Evolutionary conservation across 1,139 yeast genomes (phyloP), one percentile per base, ranked within the genome.

Genomic region (Wickerhamomyces sp.): DNA sequence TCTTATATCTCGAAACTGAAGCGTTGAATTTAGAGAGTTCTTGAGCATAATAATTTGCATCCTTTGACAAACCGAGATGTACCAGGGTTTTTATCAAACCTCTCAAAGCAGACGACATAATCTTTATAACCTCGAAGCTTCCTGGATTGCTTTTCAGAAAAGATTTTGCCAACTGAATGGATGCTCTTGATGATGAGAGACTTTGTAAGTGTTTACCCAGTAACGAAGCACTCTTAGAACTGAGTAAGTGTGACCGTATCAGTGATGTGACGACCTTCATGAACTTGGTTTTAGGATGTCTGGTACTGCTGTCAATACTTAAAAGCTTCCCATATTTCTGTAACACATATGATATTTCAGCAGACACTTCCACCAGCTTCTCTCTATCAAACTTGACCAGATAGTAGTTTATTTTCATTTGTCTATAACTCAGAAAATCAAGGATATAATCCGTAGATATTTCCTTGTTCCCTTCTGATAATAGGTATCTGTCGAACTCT

Each of bases 61-160:
- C 87, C 51, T 76, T 76, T 0, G 80, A 66, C 3, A 79, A 55
- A 0, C 89, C 88, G 39, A 79, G 55, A 38, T 67, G 69, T 23
- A 68, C 62, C 45, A 70, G 67, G 1, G 66, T 54, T 4, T 65
- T 60, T 32, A 79, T 61, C 27, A 76, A 58, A 10, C 49, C 46
- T 14, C 61, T 59, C 54, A 74, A 75, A 7, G 74, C 51, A 6
- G 62, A 58, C 10, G 68, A 57, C 33, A 79, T 57, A 27, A 63
- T 53, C 1, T 51, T 49, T 0, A 70, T 60, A 2, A 75, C 61
- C 36, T 63, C 64, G 62, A 81, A 64, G 47, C 68, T 67, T 4
- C 72, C 54, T 14, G 58, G 49, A 44, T 65, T 45, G 29, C 57
- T 56, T 41, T 64, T 66, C 9, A 67, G 33, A 27, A 68, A 47